These are phyloP conservation scores for Candida boidinii DNA, from an alignment of 805 yeast genomes.

Conservation along the genomic window DNA sequence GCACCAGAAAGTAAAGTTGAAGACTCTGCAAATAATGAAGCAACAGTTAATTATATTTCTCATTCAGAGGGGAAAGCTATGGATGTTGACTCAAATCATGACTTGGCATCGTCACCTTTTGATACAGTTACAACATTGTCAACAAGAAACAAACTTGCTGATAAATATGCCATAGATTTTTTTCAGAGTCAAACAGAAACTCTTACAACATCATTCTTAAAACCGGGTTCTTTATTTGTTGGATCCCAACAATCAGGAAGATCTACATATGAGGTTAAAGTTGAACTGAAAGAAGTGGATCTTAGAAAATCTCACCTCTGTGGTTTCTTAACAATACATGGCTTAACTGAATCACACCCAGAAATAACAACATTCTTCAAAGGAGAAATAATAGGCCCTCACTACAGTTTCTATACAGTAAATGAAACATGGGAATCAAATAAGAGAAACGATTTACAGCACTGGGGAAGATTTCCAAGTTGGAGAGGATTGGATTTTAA, in stretches of 20 bases:
- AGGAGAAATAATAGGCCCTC: conserved; percentile 61
- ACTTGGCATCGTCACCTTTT: too few relatives aligned
- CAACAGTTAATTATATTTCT: too few relatives aligned
- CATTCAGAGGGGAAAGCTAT: too few relatives aligned
- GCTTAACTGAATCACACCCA: conserved; percentile 54
- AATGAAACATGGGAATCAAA: conserved; percentile 47
- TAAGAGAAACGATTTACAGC: conserved; percentile 45
- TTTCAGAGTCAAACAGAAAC: conserved; percentile 2
- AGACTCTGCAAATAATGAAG: too few relatives aligned
- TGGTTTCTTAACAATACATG: conserved; percentile 59
- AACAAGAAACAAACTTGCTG: too few relatives aligned
- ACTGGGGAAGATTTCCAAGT: conserved; percentile 48
- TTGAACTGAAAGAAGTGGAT: conserved; percentile 65
- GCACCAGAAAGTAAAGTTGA: too few relatives aligned
- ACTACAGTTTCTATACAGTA: conserved; percentile 48
- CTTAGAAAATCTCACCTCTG: conserved; percentile 39
- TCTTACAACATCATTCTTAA: conserved; percentile 34
- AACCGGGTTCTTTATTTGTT: conserved; percentile 51
- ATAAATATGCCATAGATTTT: too few relatives aligned
- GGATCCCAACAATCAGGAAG: conserved; percentile 70
- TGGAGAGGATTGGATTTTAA: conserved; percentile 26
- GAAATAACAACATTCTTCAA: conserved; percentile 63
- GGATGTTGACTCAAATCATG: too few relatives aligned
- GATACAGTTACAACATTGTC: too few relatives aligned
- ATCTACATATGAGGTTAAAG: conserved; percentile 56